These are phyloP conservation scores for Blastocystis hominis DNA, from an alignment of 352 stramenopile species.

Conservation along the genomic window DNA sequence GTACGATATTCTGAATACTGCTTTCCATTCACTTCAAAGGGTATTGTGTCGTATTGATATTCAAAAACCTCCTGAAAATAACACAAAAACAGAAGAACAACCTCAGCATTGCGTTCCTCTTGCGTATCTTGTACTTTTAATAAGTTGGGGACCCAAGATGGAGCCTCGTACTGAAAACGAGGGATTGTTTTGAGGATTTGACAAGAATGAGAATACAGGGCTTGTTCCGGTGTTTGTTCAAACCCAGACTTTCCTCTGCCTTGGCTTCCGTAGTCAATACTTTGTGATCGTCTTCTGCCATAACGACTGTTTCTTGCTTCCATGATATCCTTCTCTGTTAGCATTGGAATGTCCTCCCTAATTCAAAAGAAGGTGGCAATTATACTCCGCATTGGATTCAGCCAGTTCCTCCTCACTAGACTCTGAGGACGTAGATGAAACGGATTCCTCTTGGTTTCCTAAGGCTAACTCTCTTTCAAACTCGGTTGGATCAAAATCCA, in stretches of 20 bases:
- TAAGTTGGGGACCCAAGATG: constrained; percentile 6
- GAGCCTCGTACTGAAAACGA: constrained; percentile 12
- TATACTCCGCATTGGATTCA: not conserved
- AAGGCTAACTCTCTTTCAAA: constrained; percentile 3
- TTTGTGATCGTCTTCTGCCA: not conserved
- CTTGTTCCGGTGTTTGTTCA: constrained; percentile 20
- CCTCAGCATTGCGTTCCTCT: constrained; percentile 1
- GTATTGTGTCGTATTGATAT: not conserved
- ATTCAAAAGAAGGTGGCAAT: not conserved
- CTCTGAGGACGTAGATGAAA: not conserved
- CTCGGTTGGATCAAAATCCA: not conserved
- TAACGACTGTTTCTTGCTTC: not conserved
- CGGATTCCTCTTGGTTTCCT: not conserved
- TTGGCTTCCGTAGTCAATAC: constrained; percentile 18
- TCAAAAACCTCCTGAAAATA: not conserved
- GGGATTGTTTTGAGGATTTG: constrained; percentile 9
- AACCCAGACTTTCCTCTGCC: not conserved
- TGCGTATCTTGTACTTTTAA: not conserved
- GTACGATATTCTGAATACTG: not conserved
- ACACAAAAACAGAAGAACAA: too few species aligned
- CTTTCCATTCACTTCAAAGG: not conserved
- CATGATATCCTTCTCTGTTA: not conserved
- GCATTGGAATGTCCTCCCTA: not conserved
- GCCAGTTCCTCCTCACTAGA: not conserved
- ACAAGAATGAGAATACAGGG: not conserved